Evolutionary conservation across 2,329 filamentous ascomycete species (phyloP), one percentile per base, ranked within the genome.

Genomic region (Pseudogymnoascus pannorum): DNA sequence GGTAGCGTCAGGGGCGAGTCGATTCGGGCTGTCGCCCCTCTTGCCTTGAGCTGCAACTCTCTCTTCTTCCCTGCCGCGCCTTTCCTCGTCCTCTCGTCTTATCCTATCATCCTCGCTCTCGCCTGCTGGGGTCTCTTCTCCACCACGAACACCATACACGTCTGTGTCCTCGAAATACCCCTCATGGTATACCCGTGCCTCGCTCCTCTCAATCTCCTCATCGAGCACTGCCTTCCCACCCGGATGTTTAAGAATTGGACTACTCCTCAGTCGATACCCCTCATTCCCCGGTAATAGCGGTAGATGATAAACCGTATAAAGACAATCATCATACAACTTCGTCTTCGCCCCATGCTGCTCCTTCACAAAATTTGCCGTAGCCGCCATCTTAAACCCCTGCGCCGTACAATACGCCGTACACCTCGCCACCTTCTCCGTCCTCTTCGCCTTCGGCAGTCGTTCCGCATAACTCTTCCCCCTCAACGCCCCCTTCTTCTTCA

Each of bases 391-490:
- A 77, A 92, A 97, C 6, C 89, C 90, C 74, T 97, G 91, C 0
- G 94, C 93, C 0, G 92, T 97, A 74, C 93, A 97, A 74, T 97
- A 99, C 9, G 94, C 94, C 62, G 94, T 99, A 60, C 97, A 84
- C 64, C 94, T 83, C 31, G 93, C 87, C 63, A 99, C 78, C 75
- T 94, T 94, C 68, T 96, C 91, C 11, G 90, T 88, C 61, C 94
- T 81, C 71, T 93, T 86, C 20, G 88, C 83, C 75, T 99, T 99
- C 48, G 94, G 91, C 64, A 97, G 75, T 57, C 94, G 84, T 76
- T 99, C 94, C 5, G 94, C 94, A 75, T 96, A 96, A 71, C 89
- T 96, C 79, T 96, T 97, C 60, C 92, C 84, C 58, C 76, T 80
- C 62, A 79, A 84, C 61, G 79, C 85, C 67, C 82, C 89, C 62